Percentiles rank a stretch among this genome's conserved stretches.
Conservation (phyloP, 495 filamentous ascomycete species). For the Aspergillus asperescens region DNA sequence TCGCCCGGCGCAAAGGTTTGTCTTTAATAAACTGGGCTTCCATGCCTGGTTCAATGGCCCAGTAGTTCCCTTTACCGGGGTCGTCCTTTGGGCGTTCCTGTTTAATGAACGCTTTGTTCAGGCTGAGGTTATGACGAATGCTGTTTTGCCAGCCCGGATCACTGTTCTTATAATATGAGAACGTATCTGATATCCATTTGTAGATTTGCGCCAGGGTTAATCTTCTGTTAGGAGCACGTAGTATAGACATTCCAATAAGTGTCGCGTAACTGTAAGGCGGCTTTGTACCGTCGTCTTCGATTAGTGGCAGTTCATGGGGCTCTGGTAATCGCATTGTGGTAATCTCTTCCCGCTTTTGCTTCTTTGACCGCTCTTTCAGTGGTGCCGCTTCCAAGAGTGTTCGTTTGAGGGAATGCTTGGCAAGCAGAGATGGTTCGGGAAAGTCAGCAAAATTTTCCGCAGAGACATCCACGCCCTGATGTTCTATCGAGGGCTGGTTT, state of each 20-base stretch:
- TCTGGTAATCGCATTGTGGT: conserved; percentile 53
- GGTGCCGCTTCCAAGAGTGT: conserved; percentile 67
- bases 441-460: conserved; percentile 51
- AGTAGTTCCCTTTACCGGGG: conserved; percentile 98
- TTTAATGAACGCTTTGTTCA: conserved; percentile 97
- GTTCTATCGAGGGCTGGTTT: conserved; percentile 57
- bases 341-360: conserved; percentile 47
- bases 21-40: conserved; percentile 86
- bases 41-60: conserved; percentile 83
- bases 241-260: conserved; percentile 96
- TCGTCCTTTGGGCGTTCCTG: conserved; percentile 96
- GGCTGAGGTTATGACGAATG: conserved; percentile 95
- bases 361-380: conserved; percentile 65
- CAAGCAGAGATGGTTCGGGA: conserved; percentile 51
- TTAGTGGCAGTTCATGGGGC: conserved; percentile 68
- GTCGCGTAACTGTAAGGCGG: conserved; percentile 88
- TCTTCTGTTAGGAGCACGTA: conserved; percentile 75
- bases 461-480: conserved; percentile 45
- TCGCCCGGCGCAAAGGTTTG: conserved; percentile 59
- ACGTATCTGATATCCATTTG: conserved; percentile 97
- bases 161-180: conserved; percentile 73
- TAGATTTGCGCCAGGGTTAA: conserved; percentile 96
- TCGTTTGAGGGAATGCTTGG: conserved; percentile 59
- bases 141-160: conserved; percentile 97
- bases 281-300: conserved; percentile 85